phyloP scores from a whole-genome alignment of 345 rosid genomes.

The Streptanthus diversifolius region DNA sequence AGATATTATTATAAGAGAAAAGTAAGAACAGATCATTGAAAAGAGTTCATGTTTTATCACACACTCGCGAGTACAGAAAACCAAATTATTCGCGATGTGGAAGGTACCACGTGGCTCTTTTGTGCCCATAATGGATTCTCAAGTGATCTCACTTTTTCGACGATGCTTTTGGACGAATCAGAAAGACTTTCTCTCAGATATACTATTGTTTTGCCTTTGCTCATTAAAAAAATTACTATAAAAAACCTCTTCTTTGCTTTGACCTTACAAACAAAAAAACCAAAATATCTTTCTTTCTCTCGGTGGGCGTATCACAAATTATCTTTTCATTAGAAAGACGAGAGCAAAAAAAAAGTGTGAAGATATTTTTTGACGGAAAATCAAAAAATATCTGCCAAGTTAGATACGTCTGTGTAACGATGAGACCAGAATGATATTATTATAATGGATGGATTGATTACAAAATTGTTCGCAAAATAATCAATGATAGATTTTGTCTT shows the following conservation, averaged over 20 bases:
- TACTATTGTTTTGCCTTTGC: not conserved
- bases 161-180: constrained; percentile 26
- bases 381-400: constrained; percentile 27
- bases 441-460: not conserved
- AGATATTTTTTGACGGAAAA: constrained; percentile 23
- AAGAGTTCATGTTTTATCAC: not conserved
- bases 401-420: constrained; percentile 14
- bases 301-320: constrained; percentile 4
- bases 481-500: not conserved
- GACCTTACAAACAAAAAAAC: constrained; percentile 27
- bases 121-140: constrained; percentile 1
- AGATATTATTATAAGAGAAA: not conserved
- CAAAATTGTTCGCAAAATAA: not conserved
- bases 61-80: not conserved
- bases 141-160: constrained; percentile 3
- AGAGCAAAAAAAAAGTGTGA: not conserved
- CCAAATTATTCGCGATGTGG: not conserved
- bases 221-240: not conserved
- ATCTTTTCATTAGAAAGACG: constrained; percentile 2
- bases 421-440: not conserved
- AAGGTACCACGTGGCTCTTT: constrained; percentile 18
- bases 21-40: not conserved
- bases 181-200: not conserved
- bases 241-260: constrained; percentile 16
- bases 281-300: constrained; percentile 11